Percentiles rank a stretch among this genome's conserved stretches.
Evolutionary conservation across 331 rosid species (phyloP).

Genomic region (Telfairia occidentalis): DNA sequence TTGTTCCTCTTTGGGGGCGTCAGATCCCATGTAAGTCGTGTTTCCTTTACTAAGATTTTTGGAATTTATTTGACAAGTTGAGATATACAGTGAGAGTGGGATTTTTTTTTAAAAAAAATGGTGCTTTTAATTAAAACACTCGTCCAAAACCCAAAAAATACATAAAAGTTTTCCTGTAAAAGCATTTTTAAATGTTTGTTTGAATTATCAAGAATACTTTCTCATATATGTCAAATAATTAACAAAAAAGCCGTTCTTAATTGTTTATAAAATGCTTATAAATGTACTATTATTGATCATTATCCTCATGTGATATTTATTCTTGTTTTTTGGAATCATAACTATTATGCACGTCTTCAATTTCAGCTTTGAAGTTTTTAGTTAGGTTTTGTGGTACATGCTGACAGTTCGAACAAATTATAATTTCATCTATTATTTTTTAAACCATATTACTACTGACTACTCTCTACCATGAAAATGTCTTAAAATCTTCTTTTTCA

Average conservation of each 20-base stretch:
- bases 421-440: too few species aligned
- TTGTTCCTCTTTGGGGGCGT: conserved; percentile 98
- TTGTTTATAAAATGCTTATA: neutral
- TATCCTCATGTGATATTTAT: neutral
- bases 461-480: too few species aligned
- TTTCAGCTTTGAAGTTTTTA: neutral
- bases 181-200: neutral
- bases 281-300: too few species aligned
- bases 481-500: too few species aligned
- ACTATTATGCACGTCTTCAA: too few species aligned
- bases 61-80: neutral
- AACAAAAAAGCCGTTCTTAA: too few species aligned
- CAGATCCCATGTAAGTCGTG: conserved; percentile 85
- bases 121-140: neutral
- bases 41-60: neutral
- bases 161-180: neutral
- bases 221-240: too few species aligned
- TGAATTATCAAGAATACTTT: neutral
- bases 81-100: neutral
- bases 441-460: too few species aligned
- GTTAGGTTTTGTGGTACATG: neutral
- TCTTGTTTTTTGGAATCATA: neutral
- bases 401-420: neutral
- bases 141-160: neutral
- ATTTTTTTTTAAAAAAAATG: too few species aligned